Percentiles rank a stretch among this genome's conserved stretches.
These are phyloP conservation scores for Vitis hybrid DNA, from an alignment of 177 flowering plant genomes.

Conservation along the genomic window DNA sequence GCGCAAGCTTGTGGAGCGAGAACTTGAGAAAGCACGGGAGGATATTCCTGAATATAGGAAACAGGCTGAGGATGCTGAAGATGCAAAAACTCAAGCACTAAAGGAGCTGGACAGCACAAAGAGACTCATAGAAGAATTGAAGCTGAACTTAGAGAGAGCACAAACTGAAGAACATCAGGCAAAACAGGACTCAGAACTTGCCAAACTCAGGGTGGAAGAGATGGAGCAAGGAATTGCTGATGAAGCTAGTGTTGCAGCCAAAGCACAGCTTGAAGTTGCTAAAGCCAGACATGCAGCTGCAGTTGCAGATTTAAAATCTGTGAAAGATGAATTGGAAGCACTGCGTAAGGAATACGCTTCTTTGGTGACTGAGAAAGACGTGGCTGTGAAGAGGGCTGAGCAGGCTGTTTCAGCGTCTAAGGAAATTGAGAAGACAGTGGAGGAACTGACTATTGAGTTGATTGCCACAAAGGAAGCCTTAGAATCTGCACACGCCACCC, in stretches of 20 bases:
- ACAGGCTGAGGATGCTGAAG: constrained; percentile 66
- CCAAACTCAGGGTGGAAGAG: constrained; percentile 72
- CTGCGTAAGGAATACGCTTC: constrained; percentile 46
- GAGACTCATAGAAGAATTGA: constrained; percentile 78
- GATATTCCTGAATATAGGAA: constrained; percentile 67
- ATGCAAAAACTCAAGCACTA: constrained; percentile 50
- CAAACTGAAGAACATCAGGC: constrained; percentile 90
- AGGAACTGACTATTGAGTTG: constrained; percentile 81
- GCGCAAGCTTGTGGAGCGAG: constrained; percentile 59
- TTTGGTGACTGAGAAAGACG: constrained; percentile 57
- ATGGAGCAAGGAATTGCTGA: constrained; percentile 87
- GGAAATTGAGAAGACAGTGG: constrained; percentile 79
- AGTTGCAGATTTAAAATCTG: constrained; percentile 59
- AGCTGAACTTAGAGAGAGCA: constrained; percentile 77
- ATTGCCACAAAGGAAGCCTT: constrained; percentile 74
- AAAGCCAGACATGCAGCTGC: constrained; percentile 72
- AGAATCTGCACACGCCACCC: constrained; percentile 82
- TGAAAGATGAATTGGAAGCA: constrained; percentile 62
- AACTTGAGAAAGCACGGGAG: constrained; percentile 70
- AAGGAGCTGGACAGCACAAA: constrained; percentile 80
- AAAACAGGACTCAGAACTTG: constrained; percentile 90
- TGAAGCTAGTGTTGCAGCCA: constrained; percentile 89
- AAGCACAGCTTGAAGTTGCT: constrained; percentile 90
- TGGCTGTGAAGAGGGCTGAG: constrained; percentile 58
- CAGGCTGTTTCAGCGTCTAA: constrained; percentile 62